Conservation (phyloP, 116 monocot species). For the Iris pallida region DNA sequence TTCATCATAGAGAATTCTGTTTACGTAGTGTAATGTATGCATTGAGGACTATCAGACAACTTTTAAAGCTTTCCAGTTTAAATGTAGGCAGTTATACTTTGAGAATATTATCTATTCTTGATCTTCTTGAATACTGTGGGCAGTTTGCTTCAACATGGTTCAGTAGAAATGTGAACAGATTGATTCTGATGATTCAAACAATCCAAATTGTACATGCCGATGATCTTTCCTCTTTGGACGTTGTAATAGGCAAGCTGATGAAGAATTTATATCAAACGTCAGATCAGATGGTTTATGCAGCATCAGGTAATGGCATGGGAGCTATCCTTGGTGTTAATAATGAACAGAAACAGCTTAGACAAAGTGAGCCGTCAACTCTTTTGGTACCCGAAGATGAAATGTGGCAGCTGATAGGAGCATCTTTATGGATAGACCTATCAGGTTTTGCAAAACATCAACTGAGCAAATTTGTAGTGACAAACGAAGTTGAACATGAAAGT, state of each 20-base stretch:
- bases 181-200: conserved; percentile 42
- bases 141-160: conserved; percentile 63
- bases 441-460: conserved; percentile 39
- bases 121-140: conserved; percentile 52
- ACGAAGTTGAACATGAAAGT: conserved; percentile 22
- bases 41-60: conserved; percentile 32
- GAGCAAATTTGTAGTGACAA: conserved; percentile 21
- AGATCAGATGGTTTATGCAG: conserved; percentile 19
- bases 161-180: conserved; percentile 40
- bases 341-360: conserved; percentile 16
- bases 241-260: conserved; percentile 25
- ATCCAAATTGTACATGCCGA: conserved; percentile 23
- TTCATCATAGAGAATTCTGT: conserved; percentile 13
- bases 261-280: conserved; percentile 29
- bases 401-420: conserved; percentile 62
- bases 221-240: conserved; percentile 39
- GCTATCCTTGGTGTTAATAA: background rate
- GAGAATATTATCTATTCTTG: conserved; percentile 39
- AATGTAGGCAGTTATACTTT: conserved; percentile 11
- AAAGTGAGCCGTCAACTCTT: conserved; percentile 8
- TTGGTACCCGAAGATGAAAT: conserved; percentile 43
- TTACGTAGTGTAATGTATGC: conserved; percentile 32
- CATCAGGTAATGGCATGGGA: conserved; percentile 10
- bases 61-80: conserved; percentile 33
- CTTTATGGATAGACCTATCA: conserved; percentile 52